A percentile compares a stretch with the other conserved stretches of the same genome.
Conservation (phyloP, 306 rosid species). For the Prunus dulcis region DNA sequence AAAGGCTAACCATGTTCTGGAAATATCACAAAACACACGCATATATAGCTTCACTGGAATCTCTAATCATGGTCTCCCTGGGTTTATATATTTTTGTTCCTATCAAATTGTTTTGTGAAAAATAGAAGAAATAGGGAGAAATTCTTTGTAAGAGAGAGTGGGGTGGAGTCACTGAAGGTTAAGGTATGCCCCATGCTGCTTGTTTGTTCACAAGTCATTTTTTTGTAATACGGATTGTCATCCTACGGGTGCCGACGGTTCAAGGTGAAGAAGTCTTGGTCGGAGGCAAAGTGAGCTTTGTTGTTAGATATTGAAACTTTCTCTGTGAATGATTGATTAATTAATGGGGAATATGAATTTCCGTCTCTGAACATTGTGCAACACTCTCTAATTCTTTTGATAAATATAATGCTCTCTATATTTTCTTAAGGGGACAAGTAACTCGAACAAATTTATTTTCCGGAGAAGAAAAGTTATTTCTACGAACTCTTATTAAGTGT, state of each 20-base stretch:
- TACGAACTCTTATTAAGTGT: neutral
- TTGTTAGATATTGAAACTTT: constrained; percentile 4
- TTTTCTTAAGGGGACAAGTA: neutral
- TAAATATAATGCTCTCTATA: neutral
- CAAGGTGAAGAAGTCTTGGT: constrained; percentile 18
- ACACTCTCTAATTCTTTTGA: neutral
- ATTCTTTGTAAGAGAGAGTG: neutral
- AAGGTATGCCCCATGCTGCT: neutral
- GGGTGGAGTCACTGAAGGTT: neutral
- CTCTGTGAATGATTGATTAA: neutral
- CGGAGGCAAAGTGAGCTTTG: constrained; percentile 5
- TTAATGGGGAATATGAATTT: constrained; percentile 4
- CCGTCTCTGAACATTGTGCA: neutral
- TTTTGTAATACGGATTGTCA: constrained; percentile 19
- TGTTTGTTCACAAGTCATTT: constrained; percentile 14
- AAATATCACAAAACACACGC: constrained; percentile 16
- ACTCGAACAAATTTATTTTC: neutral
- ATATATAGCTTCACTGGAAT: constrained; percentile 23
- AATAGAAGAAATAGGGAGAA: constrained; percentile 23
- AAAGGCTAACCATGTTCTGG: constrained; percentile 19
- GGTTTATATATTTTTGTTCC: constrained; percentile 20
- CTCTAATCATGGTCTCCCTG: constrained; percentile 18
- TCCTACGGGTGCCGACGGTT: neutral
- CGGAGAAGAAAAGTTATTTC: neutral
- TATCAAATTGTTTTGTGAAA: constrained; percentile 16